Conservation (phyloP, 1,139 yeast species). For the Pichia sp. region DNA sequence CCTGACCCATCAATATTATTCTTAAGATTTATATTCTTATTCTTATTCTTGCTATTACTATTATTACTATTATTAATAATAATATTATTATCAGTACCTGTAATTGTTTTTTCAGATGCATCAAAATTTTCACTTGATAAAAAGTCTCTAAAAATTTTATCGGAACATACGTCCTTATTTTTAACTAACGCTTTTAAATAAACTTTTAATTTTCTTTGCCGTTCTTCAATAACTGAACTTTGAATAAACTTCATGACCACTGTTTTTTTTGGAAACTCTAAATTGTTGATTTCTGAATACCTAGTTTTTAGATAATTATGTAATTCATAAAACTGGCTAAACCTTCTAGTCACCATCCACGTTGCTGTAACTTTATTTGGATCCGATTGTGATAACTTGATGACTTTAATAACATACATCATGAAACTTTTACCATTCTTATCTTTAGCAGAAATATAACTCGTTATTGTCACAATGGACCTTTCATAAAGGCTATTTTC, state of each 20-base stretch:
- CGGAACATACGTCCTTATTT: conserved; percentile 66
- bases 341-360: conserved; percentile 87
- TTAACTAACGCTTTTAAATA: conserved; percentile 54
- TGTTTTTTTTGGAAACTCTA: conserved; percentile 60
- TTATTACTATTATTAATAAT: conserved; percentile 9
- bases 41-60: background rate
- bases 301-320: conserved; percentile 55
- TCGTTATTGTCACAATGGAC: conserved; percentile 57
- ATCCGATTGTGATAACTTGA: conserved; percentile 42
- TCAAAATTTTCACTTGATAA: conserved; percentile 66
- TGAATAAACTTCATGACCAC: conserved; percentile 61
- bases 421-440: conserved; percentile 51
- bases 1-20: conserved; percentile 35
- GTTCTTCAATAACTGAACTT: conserved; percentile 54
- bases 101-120: conserved; percentile 22
- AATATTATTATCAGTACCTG: conserved; percentile 12
- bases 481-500: conserved; percentile 74
- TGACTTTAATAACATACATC: conserved; percentile 72
- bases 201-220: conserved; percentile 54
- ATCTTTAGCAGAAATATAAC: conserved; percentile 51
- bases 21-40: conserved; percentile 3
- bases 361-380: conserved; percentile 55
- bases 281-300: conserved; percentile 44
- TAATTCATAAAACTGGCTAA: conserved; percentile 71
- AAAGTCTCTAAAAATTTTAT: conserved; percentile 66